Evolutionary conservation across 306 rosid genomes (phyloP).

Genomic region (Castanopsis chinensis): DNA sequence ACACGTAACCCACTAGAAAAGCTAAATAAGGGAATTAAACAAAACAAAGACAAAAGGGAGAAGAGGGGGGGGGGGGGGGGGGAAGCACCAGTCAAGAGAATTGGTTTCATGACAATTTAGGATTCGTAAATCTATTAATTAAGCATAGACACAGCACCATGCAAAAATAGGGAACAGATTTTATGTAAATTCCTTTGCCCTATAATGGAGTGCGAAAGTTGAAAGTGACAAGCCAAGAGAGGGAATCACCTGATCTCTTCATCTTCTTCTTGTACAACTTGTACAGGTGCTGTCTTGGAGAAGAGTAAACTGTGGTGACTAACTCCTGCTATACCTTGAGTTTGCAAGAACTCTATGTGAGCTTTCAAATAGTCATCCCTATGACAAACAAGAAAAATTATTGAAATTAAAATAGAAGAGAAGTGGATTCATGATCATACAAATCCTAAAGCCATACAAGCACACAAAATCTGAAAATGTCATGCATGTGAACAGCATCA

Average conservation of each 20-base stretch:
- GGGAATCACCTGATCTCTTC: slow-evolving; percentile 54
- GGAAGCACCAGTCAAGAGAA: background rate
- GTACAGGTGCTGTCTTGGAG: slow-evolving; percentile 73
- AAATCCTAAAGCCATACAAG: background rate
- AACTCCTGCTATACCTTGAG: slow-evolving; percentile 81
- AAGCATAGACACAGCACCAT: background rate
- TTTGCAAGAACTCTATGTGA: slow-evolving; percentile 67
- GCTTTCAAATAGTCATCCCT: slow-evolving; percentile 60
- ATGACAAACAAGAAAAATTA: slow-evolving; percentile 16
- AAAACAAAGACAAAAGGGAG: background rate
- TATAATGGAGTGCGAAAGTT: background rate
- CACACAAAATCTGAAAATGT: background rate
- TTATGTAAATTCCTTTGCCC: background rate
- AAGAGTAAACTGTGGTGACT: slow-evolving; percentile 95
- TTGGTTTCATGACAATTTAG: background rate
- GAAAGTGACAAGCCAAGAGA: background rate
- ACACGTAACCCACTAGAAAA: background rate
- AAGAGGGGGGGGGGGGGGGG: too few species aligned
- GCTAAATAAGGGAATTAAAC: background rate
- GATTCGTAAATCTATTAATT: background rate
- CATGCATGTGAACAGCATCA: slow-evolving; percentile 6
- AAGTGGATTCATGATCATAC: background rate
- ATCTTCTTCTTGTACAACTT: slow-evolving; percentile 42
- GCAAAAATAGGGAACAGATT: background rate
- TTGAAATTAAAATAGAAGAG: background rate